Evolutionary conservation across 306 rosid genomes (phyloP).

Genomic region (Hippophae rhamnoides): DNA sequence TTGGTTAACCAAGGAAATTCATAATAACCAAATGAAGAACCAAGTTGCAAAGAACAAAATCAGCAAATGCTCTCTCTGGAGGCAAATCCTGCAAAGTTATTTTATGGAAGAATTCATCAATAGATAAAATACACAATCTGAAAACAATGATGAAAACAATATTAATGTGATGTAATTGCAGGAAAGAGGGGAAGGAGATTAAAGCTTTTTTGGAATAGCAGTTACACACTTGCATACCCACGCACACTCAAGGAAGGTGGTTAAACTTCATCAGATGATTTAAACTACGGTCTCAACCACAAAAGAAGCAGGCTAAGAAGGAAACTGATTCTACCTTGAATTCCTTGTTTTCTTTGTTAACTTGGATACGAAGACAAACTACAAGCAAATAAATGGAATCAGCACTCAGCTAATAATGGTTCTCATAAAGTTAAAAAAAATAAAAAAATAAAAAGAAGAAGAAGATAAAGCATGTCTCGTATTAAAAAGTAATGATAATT

Average conservation of each 20-base stretch:
- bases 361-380: conserved; percentile 95
- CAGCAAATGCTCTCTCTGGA: conserved; percentile 96
- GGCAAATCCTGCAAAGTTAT: conserved; percentile 67
- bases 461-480: background rate
- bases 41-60: conserved; percentile 95
- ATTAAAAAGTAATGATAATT: background rate
- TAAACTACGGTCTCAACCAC: background rate
- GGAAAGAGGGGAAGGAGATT: too few relatives aligned
- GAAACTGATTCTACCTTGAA: conserved; percentile 47
- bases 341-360: conserved; percentile 87
- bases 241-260: too few relatives aligned
- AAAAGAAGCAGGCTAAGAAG: background rate
- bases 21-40: conserved; percentile 95
- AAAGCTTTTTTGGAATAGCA: too few relatives aligned
- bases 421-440: too few relatives aligned
- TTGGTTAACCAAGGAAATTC: conserved; percentile 72
- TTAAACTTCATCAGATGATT: background rate
- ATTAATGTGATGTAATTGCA: too few relatives aligned
- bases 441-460: too few relatives aligned
- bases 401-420: background rate
- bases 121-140: background rate
- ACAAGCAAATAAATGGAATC: conserved; percentile 14
- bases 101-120: conserved; percentile 1
- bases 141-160: background rate
- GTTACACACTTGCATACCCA: too few relatives aligned